These are phyloP conservation scores for Scedosporium dehoogii DNA, from an alignment of 2,329 filamentous ascomycete genomes.

Conservation along the genomic window DNA sequence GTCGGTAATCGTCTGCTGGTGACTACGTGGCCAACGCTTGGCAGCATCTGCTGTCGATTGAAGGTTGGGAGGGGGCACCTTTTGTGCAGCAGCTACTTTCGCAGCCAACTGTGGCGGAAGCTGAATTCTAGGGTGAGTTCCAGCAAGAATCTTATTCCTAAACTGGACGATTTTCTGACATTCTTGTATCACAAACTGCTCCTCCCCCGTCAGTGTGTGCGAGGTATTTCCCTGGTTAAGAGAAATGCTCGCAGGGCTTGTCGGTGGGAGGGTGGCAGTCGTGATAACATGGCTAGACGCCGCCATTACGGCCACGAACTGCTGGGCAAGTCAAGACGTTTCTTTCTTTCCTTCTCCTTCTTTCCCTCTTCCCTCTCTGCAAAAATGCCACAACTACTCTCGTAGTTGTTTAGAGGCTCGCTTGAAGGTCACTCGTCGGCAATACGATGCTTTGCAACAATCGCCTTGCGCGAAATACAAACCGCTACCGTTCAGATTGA, in stretches of 20 bases:
- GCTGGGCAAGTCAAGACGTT: background rate
- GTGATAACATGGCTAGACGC: constrained; percentile 1
- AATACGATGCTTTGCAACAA: background rate
- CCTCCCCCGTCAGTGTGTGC: constrained; percentile 3
- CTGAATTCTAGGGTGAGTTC: constrained; percentile 58
- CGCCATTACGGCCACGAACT: background rate
- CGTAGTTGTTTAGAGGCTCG: background rate
- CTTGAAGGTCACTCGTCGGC: background rate
- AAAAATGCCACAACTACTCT: background rate
- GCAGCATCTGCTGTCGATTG: background rate
- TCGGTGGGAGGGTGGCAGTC: background rate
- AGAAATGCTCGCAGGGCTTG: background rate
- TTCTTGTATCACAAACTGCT: constrained; percentile 23
- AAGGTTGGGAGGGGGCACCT: constrained; percentile 2
- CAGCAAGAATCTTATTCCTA: constrained; percentile 70
- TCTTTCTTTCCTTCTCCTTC: too few relatives aligned
- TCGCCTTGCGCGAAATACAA: background rate
- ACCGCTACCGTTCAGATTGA: background rate
- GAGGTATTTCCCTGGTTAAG: background rate
- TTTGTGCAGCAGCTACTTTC: constrained; percentile 11
- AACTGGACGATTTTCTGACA: constrained; percentile 75
- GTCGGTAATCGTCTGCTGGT: constrained; percentile 10
- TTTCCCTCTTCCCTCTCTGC: too few relatives aligned
- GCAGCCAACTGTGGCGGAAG: constrained; percentile 30
- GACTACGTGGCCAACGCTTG: background rate